Evolutionary conservation across 495 filamentous ascomycete species (phyloP), one percentile per base, ranked within the genome.

Genomic region (Tuber microsphaerosporum): DNA sequence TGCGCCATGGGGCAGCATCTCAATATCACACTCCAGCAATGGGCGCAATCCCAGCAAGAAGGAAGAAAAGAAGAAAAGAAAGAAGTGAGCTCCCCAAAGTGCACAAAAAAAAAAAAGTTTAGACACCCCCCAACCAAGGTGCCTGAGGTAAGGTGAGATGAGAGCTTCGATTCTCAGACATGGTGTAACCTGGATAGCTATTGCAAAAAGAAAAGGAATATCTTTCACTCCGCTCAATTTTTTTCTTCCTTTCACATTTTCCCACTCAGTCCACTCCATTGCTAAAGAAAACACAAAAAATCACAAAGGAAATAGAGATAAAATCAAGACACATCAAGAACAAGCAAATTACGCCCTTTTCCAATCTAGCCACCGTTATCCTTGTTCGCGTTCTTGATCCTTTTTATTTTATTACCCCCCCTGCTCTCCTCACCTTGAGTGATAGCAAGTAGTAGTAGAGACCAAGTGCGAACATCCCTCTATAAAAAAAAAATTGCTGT

Each of bases 191-290:
- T 31, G 31, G 51, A n/a, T 26, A 61, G 10, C 51, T 51, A 44
- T 71, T 41, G 37, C 26, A 44, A 56, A 72, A 75, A 72, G 19
- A 22, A n/a, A 72, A 46, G 44, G 72, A 72, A 77, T n/a, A 34
- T 16, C 20, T 17, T 69, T 46, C 44, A 65, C 48, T n/a, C 56
- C 70, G 42, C 69, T 48, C 37, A 10, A 26, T 42, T 68, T 73
- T 77, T 79, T 51, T 42, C 39, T 68, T 19, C 34, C 17, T 14
- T 61, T 61, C 12, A 65, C 5, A 65, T 17, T 17, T 31, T 65
- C 26, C 56, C 12, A 34, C n/a, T 9, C 0, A n/a, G 48, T 56
- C 22, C 56, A 31, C 56, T 7, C 26, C 26, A 16, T 34, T 65
- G 26, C 56, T 1, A 65, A 65, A 12, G 56, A 65, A 34, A 65